Conservation (phyloP, 2,329 filamentous ascomycete species). For the Xylaria sp. region DNA sequence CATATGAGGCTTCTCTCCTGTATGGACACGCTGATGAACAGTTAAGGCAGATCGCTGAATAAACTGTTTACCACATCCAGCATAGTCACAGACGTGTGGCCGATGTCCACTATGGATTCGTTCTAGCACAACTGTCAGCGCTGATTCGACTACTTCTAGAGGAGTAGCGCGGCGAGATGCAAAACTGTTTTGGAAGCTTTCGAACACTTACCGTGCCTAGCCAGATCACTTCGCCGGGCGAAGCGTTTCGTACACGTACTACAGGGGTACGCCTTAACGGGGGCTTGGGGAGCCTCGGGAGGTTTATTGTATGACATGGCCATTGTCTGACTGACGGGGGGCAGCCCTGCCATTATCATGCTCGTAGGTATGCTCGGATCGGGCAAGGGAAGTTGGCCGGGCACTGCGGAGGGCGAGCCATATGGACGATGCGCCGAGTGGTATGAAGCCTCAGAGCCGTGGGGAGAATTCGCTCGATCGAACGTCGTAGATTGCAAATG, state of each 20-base stretch:
- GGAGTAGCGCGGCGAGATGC: neutral
- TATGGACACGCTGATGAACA: slow-evolving; percentile 94
- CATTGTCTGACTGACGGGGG: slow-evolving; percentile 49
- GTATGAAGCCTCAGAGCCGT: slow-evolving; percentile 68
- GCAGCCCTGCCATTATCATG: slow-evolving; percentile 58
- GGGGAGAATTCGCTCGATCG: slow-evolving; percentile 67
- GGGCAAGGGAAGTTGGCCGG: slow-evolving; percentile 59
- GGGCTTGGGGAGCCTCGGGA: slow-evolving; percentile 52
- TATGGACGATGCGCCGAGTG: slow-evolving; percentile 64
- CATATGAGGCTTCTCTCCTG: slow-evolving; percentile 97
- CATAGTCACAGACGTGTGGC: slow-evolving; percentile 91
- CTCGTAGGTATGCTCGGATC: slow-evolving; percentile 46
- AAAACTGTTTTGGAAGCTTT: neutral
- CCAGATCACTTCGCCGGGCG: slow-evolving; percentile 90
- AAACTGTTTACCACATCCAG: slow-evolving; percentile 92
- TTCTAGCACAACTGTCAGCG: slow-evolving; percentile 64
- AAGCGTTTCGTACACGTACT: slow-evolving; percentile 92
- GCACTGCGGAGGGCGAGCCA: slow-evolving; percentile 64
- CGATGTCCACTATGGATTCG: slow-evolving; percentile 93
- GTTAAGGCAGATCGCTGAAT: slow-evolving; percentile 96
- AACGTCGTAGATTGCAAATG: slow-evolving; percentile 51
- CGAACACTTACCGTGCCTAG: slow-evolving; percentile 81
- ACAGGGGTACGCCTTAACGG: slow-evolving; percentile 82
- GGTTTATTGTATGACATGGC: slow-evolving; percentile 54
- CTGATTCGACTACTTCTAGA: neutral